Conservation (phyloP, 441 rosid genomes). For the Melianthus villosus region DNA sequence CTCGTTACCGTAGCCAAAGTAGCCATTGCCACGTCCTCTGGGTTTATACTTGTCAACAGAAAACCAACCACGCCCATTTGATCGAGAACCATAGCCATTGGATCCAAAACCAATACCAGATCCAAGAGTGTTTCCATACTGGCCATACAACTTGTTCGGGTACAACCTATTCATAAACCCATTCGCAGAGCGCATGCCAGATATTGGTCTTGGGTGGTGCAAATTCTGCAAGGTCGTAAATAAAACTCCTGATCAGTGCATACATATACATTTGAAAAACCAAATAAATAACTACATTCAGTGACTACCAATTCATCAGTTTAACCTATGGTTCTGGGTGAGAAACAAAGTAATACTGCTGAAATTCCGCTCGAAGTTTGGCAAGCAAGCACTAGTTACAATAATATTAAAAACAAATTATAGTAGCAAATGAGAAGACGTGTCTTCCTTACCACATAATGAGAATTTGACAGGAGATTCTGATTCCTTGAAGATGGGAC, state of each 20-base stretch:
- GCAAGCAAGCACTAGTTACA: no score
- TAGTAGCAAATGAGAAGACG: background rate
- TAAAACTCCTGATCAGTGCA: background rate
- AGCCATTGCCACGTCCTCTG: slow-evolving; percentile 54
- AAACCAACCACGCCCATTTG: slow-evolving; percentile 50
- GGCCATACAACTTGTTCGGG: slow-evolving; percentile 49
- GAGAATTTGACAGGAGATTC: slow-evolving; percentile 38
- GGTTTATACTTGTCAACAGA: slow-evolving; percentile 43
- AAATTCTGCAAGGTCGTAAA: slow-evolving; percentile 23
- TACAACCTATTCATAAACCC: slow-evolving; percentile 46
- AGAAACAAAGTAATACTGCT: no score
- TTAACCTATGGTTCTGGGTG: no score
- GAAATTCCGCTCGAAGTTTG: background rate
- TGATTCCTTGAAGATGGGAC: slow-evolving; percentile 45
- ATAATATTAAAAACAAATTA: background rate
- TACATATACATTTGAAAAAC: background rate
- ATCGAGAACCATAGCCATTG: slow-evolving; percentile 41
- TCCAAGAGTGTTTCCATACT: slow-evolving; percentile 42
- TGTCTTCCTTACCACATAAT: slow-evolving; percentile 30
- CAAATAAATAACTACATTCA: background rate
- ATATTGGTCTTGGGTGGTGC: slow-evolving; percentile 33
- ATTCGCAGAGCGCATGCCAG: slow-evolving; percentile 35
- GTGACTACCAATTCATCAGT: background rate
- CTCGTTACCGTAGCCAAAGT: slow-evolving; percentile 43
- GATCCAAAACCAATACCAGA: slow-evolving; percentile 54